Percentiles rank a stretch among this genome's conserved stretches.
Evolutionary conservation across 768 basidiomycete species (phyloP).

Genomic region (Pleurotus salmoneostramineus): DNA sequence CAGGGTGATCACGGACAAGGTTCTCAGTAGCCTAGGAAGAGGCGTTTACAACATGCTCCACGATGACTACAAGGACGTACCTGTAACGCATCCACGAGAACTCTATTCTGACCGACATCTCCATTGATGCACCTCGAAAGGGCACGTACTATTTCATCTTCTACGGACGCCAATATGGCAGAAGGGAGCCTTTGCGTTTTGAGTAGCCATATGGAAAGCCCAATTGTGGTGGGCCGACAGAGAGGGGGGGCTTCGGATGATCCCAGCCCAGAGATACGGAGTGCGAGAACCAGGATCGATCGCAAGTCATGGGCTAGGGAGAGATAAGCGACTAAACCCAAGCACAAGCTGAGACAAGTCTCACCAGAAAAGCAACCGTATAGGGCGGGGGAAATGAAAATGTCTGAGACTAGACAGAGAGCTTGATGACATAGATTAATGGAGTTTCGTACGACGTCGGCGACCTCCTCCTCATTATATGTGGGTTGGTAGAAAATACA

Average conservation of each 20-base stretch:
- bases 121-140: constrained; percentile 32
- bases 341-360: constrained; percentile 14
- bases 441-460: constrained; percentile 29
- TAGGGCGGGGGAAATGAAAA: constrained; percentile 45
- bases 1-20: constrained; percentile 35
- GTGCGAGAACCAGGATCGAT: not conserved
- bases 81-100: constrained; percentile 29
- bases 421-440: constrained; percentile 50
- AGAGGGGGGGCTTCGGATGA: constrained; percentile 4
- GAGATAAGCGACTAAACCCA: not conserved
- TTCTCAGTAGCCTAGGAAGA: constrained; percentile 27
- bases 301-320: not conserved
- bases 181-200: constrained; percentile 45
- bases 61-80: constrained; percentile 13
- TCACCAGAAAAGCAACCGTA: constrained; percentile 45
- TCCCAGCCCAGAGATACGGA: not conserved
- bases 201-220: constrained; percentile 47
- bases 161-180: constrained; percentile 27
- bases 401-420: constrained; percentile 44
- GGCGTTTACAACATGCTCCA: not conserved
- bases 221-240: constrained; percentile 22
- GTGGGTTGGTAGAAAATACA: constrained; percentile 34
- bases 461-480: constrained; percentile 1
- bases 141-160: constrained; percentile 25
- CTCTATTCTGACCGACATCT: constrained; percentile 22